Base-by-base conservation (phyloP, 1,139 yeast species). In the Hyphopichia buzzinii region DNA sequence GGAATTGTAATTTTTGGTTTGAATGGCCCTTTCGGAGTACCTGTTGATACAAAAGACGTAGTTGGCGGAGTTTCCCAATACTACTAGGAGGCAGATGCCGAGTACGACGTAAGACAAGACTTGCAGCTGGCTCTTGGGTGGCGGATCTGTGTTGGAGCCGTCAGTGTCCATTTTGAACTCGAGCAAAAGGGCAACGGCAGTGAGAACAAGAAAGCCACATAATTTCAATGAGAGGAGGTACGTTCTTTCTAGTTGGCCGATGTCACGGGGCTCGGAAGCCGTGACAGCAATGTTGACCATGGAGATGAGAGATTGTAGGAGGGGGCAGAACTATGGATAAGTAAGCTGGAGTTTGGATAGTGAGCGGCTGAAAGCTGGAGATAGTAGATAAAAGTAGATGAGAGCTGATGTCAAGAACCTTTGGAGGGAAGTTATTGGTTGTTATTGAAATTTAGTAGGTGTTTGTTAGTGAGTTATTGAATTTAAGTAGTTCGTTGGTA, bases 221-320 rank as follows among this genome's bases (percentile, higher is more conserved):
- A 33, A 10, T 15, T 33, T 33, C 11, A 33, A n/a, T 12, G 35
- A 14, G 31, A 33, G 35, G 8, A 80, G 56, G 19, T 79, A 66
- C 0, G 84, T 78, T 31, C 84, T 54, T 48, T 79, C 86, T 39
- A 75, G 72, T 60, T 79, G 83, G n/a, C 79, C 55, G 19, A 78
- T 77, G 53, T 80, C 86, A 36, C 85, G 58, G 0, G 85, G 84
- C 41, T 79, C 81, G 1, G 80, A 74, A 4, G 75, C 62, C 7
- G 66, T 57, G 27, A 77, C 68, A 22, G 67, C 11, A 7, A 33
- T 30, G 8, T 17, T 6, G 15, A 25, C 27, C 12, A 19, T 19
- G 23, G n/a, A n/a, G n/a, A n/a, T n/a, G n/a, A n/a, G n/a, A n/a
- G n/a, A n/a, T n/a, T n/a, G n/a, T n/a, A n/a, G n/a, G n/a, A n/a